These are phyloP conservation scores for Parasitella parasitica DNA, from an alignment of 371 early-diverging fungal species.

Conservation along the genomic window DNA sequence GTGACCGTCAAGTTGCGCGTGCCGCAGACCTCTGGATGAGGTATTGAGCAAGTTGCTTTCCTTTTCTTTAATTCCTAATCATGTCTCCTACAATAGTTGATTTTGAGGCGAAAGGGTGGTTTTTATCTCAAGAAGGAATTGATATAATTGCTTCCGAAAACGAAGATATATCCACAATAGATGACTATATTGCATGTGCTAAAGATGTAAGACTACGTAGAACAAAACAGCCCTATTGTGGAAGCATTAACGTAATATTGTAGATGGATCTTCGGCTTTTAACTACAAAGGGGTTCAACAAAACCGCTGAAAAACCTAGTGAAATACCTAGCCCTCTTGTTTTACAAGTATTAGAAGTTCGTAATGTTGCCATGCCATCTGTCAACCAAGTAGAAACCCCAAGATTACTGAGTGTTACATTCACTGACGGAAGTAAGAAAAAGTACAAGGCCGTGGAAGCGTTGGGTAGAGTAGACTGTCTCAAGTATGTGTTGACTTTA, in stretches of 20 bases:
- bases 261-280: conserved; percentile 42
- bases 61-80: neutral
- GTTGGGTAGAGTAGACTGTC: conserved; percentile 31
- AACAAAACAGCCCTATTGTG: too few species aligned
- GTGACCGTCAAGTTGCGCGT: neutral
- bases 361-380: conserved; percentile 36
- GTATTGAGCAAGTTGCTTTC: neutral
- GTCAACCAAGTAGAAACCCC: conserved; percentile 38
- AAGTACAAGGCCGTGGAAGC: conserved; percentile 38
- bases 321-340: conserved; percentile 29
- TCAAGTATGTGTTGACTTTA: conserved; percentile 18
- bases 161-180: conserved; percentile 4
- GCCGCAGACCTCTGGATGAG: neutral
- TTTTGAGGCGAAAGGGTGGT: conserved; percentile 29
- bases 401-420: conserved; percentile 30
- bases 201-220: conserved; percentile 40
- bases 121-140: conserved; percentile 28
- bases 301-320: conserved; percentile 11
- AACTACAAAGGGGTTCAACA: conserved; percentile 25
- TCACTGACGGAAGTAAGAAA: conserved; percentile 43
- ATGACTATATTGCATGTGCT: conserved; percentile 28
- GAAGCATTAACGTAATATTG: neutral
- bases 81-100: conserved; percentile 4
- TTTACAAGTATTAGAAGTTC: conserved; percentile 37
- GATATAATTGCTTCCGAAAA: conserved; percentile 3